These are phyloP conservation scores for Nothomitra cinnamomea DNA, from an alignment of 2,329 filamentous ascomycete species.

Conservation along the genomic window DNA sequence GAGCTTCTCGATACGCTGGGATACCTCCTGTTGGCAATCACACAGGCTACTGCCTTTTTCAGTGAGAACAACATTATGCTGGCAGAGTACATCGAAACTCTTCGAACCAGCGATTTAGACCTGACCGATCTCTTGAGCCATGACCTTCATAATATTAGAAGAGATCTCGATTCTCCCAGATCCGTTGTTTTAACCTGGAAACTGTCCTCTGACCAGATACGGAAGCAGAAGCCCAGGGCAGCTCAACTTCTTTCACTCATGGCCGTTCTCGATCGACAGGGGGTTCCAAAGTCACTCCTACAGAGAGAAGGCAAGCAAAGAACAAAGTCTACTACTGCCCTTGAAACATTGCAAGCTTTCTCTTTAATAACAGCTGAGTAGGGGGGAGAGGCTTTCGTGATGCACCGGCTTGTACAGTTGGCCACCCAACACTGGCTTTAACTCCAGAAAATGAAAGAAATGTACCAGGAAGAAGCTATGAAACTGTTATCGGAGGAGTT, in stretches of 20 bases:
- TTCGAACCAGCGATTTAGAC: constrained; percentile 4
- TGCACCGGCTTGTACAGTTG: constrained; percentile 11
- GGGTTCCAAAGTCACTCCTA: constrained; percentile 9
- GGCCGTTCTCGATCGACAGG: constrained; percentile 13
- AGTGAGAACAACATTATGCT: constrained; percentile 10
- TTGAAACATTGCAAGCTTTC: constrained; percentile 13
- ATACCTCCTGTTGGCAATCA: constrained; percentile 11
- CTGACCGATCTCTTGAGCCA: constrained; percentile 8
- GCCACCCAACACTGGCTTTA: constrained; percentile 3
- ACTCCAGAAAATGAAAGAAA: background rate
- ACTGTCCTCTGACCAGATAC: constrained; percentile 10
- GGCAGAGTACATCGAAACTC: constrained; percentile 8
- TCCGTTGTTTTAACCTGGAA: constrained; percentile 11
- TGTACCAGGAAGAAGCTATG: constrained; percentile 1
- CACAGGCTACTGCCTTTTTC: constrained; percentile 12
- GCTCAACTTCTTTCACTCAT: constrained; percentile 10
- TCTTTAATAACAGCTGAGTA: constrained; percentile 11
- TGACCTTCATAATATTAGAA: constrained; percentile 8
- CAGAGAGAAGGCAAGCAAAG: constrained; percentile 5
- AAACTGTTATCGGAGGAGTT: background rate
- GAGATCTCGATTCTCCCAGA: constrained; percentile 10
- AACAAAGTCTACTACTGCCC: constrained; percentile 7
- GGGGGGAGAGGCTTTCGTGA: constrained; percentile 7
- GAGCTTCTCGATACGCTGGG: constrained; percentile 8
- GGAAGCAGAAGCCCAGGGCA: constrained; percentile 6